Evolutionary conservation across 1,284 basidiomycete species (phyloP).

Genomic region (Melampsora medusae): DNA sequence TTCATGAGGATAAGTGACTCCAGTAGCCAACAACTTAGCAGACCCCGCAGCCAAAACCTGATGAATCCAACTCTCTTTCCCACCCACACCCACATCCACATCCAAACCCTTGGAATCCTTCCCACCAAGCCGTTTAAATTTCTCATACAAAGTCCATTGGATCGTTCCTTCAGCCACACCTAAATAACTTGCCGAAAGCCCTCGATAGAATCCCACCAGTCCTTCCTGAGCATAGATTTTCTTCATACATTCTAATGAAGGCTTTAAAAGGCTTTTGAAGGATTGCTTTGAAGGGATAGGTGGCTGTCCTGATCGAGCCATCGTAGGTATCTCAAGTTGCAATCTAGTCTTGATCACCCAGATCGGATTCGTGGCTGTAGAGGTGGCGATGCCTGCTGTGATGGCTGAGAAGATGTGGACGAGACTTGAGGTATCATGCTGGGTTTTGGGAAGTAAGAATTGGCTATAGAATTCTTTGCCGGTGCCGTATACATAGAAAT

Average conservation of each 20-base stretch:
- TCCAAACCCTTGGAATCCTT: too few species aligned
- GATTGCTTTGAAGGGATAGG: constrained; percentile 39
- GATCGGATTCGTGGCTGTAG: constrained; percentile 91
- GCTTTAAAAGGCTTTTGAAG: constrained; percentile 58
- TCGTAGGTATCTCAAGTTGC: constrained; percentile 64
- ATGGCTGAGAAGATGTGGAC: constrained; percentile 86
- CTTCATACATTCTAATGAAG: constrained; percentile 65
- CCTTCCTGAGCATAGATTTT: constrained; percentile 78
- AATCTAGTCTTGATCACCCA: constrained; percentile 98
- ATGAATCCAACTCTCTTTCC: constrained; percentile 63
- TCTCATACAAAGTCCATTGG: constrained; percentile 95
- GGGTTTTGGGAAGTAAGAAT: constrained; percentile 64
- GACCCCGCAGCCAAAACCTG: constrained; percentile 88
- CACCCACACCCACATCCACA: not conserved
- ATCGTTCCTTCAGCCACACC: constrained; percentile 96
- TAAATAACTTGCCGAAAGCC: constrained; percentile 87
- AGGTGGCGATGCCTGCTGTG: constrained; percentile 69
- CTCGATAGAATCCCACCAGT: constrained; percentile 85
- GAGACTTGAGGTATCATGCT: constrained; percentile 63
- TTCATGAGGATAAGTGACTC: constrained; percentile 97
- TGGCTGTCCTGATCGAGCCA: not conserved
- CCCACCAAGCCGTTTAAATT: too few species aligned
- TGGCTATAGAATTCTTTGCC: constrained; percentile 75
- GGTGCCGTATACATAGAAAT: constrained; percentile 97
- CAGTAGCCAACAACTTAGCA: constrained; percentile 86